Evolutionary conservation across 2,329 filamentous ascomycete genomes (phyloP), one percentile per base, ranked within the genome.

Genomic region (Paecilomyces niveus): DNA sequence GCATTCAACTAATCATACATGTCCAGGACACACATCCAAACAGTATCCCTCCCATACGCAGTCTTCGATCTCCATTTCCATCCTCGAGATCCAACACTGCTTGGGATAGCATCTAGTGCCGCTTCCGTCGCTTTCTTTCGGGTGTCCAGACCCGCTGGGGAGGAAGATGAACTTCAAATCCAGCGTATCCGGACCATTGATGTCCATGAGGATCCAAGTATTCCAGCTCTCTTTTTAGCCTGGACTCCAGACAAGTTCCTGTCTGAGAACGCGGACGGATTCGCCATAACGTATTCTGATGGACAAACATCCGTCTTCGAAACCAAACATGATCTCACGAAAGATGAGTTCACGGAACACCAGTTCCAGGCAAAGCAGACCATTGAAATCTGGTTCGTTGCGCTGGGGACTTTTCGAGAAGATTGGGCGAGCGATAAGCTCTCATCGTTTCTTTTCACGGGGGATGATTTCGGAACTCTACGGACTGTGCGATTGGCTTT

Each of bases 61-160:
- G 82, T 97, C 29, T 82, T 97, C 56, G 92, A 97, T 70, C 78
- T 97, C 31, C 90, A 92, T 65, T 97, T 97, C 72, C 85, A 87
- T 60, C 84, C 83, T 1, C 68, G 74, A 55, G 71, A 79, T 56
- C 75, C 73, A 54, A 79, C 81, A 31, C 75, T 89, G 3, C 81
- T 96, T 56, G 91, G 86, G 9, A 85, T 88, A 2, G 90, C 90
- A 8, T 90, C 89, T 1, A 96, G 91, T 61, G 90, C 88, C 71
- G 62, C 74, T 88, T 52, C 65, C 18, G 66, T 74, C 2, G 63
- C 71, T 4, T 60, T 78, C 8, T 79, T 79, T 53, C 65, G 71
- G 13, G 61, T 73, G 39, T 65, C 63, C 33, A 53, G 15, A 53
- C 62, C 64, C 49, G 9, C 59, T 31, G 54, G 54, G 53, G 29